Evolutionary conservation across 257 asterid genomes (phyloP), one percentile per base, ranked within the genome.

Genomic region (Phtheirospermum japonicum): DNA sequence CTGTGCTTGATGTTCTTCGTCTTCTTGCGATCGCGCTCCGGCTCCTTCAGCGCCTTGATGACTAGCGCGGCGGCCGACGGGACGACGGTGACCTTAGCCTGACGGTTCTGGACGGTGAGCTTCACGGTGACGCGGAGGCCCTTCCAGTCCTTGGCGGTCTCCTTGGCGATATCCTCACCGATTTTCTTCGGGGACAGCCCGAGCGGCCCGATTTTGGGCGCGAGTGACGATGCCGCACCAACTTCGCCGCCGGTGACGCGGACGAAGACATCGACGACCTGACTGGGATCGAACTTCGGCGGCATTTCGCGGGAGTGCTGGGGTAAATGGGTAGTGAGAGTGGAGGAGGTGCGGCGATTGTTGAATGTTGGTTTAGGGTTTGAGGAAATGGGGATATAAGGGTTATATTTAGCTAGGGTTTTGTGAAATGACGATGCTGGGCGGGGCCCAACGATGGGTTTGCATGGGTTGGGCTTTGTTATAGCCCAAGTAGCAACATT

Each of bases 61-160:
- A 84, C 88, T 13, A 84, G 58, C 0, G 92, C 88, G 16, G 92
- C 92, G 31, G 88, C 92, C 6, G 92, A 84, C 9, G 92, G 88
- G 48, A 84, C 88, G 19, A 84, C 86, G 16, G 88, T 17, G 32
- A 84, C 88, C 72, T 84, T 84, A 0, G 92, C 92, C 78, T 84
- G 92, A 18, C 92, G 88, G 49, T 84, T 82, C 54, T 84, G 90
- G 8, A 84, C 90, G 2, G 87, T 84, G 63, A 84, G 83, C 64
- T 84, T 84, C 8, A 82, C 88, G 6, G 92, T 82, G 11, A 82
- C 92, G 9, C 88, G 88, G 52, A 84, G 88, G n/a, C 92, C 92
- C 86, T 84, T 84, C 92, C 92, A 84, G 75, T 84, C 92, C 72
- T 84, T 84, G 60, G 92, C 88, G 23, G 92, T 84, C 11, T 84